Conservation (phyloP, 139 green algal genomes). For the Desmodesmus armatus region DNA sequence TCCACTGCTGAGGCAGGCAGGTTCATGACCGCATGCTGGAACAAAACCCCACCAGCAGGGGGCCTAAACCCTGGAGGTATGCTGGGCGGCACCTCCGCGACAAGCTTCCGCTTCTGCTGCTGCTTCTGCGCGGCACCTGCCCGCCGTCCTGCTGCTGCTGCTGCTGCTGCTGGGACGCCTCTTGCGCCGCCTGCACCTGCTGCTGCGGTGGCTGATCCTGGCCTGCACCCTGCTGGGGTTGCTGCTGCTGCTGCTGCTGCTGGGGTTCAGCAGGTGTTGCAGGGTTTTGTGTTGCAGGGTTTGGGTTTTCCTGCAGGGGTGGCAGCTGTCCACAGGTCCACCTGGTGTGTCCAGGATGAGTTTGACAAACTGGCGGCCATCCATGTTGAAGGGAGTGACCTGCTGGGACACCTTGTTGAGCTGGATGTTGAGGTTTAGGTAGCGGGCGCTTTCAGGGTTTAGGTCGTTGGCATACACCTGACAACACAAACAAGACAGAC, state of each 20-base stretch:
- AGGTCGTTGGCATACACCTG: conserved; percentile 98
- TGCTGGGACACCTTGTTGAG: conserved; percentile 75
- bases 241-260: conserved; percentile 27
- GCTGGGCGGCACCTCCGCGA: conserved; percentile 9
- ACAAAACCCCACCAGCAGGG: conserved; percentile 30
- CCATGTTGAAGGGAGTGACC: conserved; percentile 78
- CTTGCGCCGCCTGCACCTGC: neutral
- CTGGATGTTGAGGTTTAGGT: conserved; percentile 80
- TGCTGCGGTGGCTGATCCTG: conserved; percentile 24
- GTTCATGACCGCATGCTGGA: conserved; percentile 91
- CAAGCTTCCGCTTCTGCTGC: conserved; percentile 2
- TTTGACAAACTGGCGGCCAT: conserved; percentile 83
- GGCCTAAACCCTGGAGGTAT: conserved; percentile 24
- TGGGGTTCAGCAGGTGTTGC: conserved; percentile 22
- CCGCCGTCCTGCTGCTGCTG: conserved; percentile 4
- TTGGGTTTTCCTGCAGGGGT: too few species aligned
- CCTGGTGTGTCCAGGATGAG: conserved; percentile 57
- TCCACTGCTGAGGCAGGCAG: conserved; percentile 89
- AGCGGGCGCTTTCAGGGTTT: conserved; percentile 89
- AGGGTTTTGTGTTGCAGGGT: too few species aligned
- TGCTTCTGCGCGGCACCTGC: neutral
- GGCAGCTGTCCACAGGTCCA: conserved; percentile 26
- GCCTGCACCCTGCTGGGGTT: conserved; percentile 4
- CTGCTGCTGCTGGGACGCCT: conserved; percentile 13
- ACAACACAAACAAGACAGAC: neutral